Conservation (phyloP, 176 grass and related monocot species). For the Zizania latifolia region DNA sequence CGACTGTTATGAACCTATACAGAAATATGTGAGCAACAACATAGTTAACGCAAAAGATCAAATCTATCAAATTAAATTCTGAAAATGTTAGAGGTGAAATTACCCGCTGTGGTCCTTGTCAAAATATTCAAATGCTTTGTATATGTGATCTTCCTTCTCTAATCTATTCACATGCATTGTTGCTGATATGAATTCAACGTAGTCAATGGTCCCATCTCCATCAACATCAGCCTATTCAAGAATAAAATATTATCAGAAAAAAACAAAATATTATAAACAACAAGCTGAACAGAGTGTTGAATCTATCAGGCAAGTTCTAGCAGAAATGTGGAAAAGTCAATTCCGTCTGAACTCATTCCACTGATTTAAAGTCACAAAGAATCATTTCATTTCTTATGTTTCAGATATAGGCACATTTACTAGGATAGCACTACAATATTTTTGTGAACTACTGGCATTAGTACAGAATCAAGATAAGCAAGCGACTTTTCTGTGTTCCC, state of each 20-base stretch:
- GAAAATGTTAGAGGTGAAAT: constrained; percentile 3
- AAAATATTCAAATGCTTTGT: constrained; percentile 90
- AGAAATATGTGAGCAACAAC: constrained; percentile 3
- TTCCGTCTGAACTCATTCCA: neutral
- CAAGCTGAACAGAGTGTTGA: neutral
- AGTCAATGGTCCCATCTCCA: constrained; percentile 93
- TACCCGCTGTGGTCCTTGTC: constrained; percentile 93
- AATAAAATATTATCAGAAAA: constrained; percentile 16
- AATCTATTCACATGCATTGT: constrained; percentile 98
- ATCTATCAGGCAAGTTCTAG: neutral
- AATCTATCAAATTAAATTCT: neutral
- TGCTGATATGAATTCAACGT: constrained; percentile 87
- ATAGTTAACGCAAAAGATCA: neutral
- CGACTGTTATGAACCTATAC: constrained; percentile 71
- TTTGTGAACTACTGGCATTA: neutral
- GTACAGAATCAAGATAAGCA: neutral
- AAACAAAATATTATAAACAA: constrained; percentile 22
- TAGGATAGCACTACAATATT: neutral
- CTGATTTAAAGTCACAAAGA: neutral
- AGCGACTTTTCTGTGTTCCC: neutral
- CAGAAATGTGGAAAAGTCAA: neutral
- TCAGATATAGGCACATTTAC: neutral
- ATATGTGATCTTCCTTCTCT: constrained; percentile 88
- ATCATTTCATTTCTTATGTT: neutral
- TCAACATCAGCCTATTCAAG: constrained; percentile 86